Evolutionary conservation across 2,329 filamentous ascomycete genomes (phyloP), one percentile per base, ranked within the genome.

Genomic region (Pseudogymnoascus sp.): DNA sequence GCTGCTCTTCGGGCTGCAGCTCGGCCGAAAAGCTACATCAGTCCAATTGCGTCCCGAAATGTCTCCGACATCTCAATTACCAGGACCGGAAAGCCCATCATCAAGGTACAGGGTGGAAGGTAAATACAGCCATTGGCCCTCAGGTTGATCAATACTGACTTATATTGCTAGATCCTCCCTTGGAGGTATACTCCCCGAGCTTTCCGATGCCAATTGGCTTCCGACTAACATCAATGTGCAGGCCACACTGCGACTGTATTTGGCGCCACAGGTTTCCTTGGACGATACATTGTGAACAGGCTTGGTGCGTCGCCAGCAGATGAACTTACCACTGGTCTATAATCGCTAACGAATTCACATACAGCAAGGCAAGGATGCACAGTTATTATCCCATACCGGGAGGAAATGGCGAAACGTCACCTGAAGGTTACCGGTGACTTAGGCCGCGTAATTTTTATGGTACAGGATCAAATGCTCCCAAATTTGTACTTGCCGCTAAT

Each of bases 371-470:
- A 92, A 79, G 95, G 95, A 87, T 96, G 91, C 78, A 96, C 89
- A 40, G 95, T 99, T 41, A 86, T 99, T 64, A 78, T 97, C 64
- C 95, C 95, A 59, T 99, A 86, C 82, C 88, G 95, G 52, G 95
- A 99, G 81, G 95, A 97, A 78, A 97, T 97, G 93, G 82, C 89
- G 70, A 97, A 97, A 84, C 88, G 95, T 70, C 93, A 97, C 80
- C 81, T 99, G 73, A 97, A 97, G 80, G 87, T 96, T 64, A 83
- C 91, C n/a, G 95, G 95, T 78, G 95, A 99, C 77, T 82, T 99
- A 65, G 95, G 95, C 66, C 86, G 91, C 70, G 84, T 99, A 62
- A 81, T 89, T 71, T 97, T 99, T 77, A 82, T 96, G 71, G 90
- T 93, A 69, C 35, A 61, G 21, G 49, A 43, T 55, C 28, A 31